Evolutionary conservation across 768 basidiomycete genomes (phyloP).

Genomic region (Serpula lacrymans): DNA sequence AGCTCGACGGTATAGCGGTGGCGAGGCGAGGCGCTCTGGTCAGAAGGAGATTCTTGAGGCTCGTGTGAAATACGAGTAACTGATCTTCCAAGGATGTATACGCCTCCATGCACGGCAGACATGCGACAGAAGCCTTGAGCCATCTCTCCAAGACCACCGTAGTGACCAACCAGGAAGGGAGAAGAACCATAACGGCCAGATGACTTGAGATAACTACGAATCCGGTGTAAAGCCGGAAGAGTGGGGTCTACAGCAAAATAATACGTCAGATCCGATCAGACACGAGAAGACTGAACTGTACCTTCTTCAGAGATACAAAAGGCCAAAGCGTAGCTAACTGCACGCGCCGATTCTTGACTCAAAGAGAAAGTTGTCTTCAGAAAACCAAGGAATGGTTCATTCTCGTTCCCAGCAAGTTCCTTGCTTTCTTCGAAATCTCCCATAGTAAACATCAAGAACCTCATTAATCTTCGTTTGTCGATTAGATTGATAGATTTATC

Average conservation of each 20-base stretch:
- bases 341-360: constrained; percentile 48
- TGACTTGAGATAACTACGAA: constrained; percentile 73
- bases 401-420: constrained; percentile 55
- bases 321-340: constrained; percentile 77
- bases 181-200: constrained; percentile 84
- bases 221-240: constrained; percentile 59
- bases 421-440: constrained; percentile 66
- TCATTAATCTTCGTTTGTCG: constrained; percentile 90
- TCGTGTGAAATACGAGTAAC: constrained; percentile 19
- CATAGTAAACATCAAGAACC: constrained; percentile 79
- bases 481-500: constrained; percentile 69
- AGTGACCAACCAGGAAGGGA: constrained; percentile 91
- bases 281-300: constrained; percentile 26
- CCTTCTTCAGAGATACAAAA: constrained; percentile 61
- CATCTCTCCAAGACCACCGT: constrained; percentile 90
- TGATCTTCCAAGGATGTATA: constrained; percentile 65
- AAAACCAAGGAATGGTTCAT: constrained; percentile 58
- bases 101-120: constrained; percentile 74
- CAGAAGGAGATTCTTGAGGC: constrained; percentile 9
- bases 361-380: constrained; percentile 64
- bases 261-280: not conserved
- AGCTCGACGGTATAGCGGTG: constrained; percentile 44
- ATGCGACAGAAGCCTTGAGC: constrained; percentile 89
- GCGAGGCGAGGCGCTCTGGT: constrained; percentile 1
- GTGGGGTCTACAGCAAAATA: constrained; percentile 53